Evolutionary conservation across 1,284 basidiomycete genomes (phyloP), one percentile per base, ranked within the genome.

Genomic region (Meira nashicola): DNA sequence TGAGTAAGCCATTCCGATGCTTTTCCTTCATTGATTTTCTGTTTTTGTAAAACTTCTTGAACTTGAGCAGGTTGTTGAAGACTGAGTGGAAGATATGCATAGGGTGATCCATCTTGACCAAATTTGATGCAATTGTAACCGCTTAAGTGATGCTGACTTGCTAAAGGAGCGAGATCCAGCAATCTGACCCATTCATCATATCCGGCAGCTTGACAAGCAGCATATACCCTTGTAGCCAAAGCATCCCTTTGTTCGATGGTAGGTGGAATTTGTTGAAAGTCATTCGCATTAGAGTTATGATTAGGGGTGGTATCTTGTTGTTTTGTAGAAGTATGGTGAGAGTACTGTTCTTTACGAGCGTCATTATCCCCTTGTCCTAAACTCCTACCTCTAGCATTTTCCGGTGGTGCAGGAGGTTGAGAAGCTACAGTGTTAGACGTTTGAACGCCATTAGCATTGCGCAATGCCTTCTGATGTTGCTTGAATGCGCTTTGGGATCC

Each of bases 111-210:
- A 19, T 55, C 52, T 1, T 57, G 54, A 9, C 74, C 74, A 25
- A 70, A 76, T 54, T 77, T 77, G 58, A 76, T 61, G 48, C 62
- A 47, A 44, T 64, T 67, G 58, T 77, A 77, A 3, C 65, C 59
- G 25, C 70, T 71, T 52, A 76, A 55, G 51, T 77, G 74, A 52
- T 77, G 73, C 56, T 77, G 74, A n/a, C 72, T 74, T 1, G 73
- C 71, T 1, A 77, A 60, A 28, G 64, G 66, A 2, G 68, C 65
- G 28, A 70, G 62, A 17, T 77, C 64, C 58, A 75, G 64, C 23
- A 77, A 60, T n/a, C 62, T 61, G 15, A 72, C 54, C 74, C 74
- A 76, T 19, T 76, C 60, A 3, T 63, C 15, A 44, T 70, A 66
- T 37, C 65, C 66, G 3, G 66, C 54, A 23, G 41, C 39, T 8